Evolutionary conservation across 345 rosid genomes (phyloP), one percentile per base, ranked within the genome.

Genomic region (Ceriops decandra): DNA sequence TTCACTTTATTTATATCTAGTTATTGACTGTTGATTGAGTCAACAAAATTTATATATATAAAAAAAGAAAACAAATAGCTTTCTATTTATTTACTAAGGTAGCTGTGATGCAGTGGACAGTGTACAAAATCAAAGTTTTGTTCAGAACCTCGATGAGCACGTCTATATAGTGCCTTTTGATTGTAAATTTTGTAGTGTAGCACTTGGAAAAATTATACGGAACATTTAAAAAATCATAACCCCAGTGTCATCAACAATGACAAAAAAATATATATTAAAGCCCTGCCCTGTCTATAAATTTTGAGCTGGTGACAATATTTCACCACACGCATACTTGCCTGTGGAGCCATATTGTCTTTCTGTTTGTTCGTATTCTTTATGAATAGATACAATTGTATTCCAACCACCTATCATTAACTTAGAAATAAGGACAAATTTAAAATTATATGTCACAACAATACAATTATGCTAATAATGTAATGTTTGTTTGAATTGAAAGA

Each of bases 291-390:
- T 8, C 5, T 54, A 56, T 56, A 27, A 22, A 27, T 2, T 24
- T 21, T 27, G 31, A 56, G 30, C 28, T 56, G 22, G 19, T 22
- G 59, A 30, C 59, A 56, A 56, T 56, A 26, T 56, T 56, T 56
- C 59, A 56, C 31, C 30, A 24, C 17, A 56, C 10, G 28, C 30
- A 21, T 30, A 56, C 31, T 24, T n/a, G 15, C 20, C 15, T 22
- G 53, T 67, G 68, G 60, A 63, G 68, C 65, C 72, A 42, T 73
- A 72, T 68, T 74, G 65, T 67, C 57, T 59, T 31, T 63, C 72
- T 70, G 68, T 52, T 60, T 42, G 59, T 69, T 72, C 73, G 69
- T 78, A 77, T 70, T 67, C 62, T 54, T 63, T 49, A 76, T 78
- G 77, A 73, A 42, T 13, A 42, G 68, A 52, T 53, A 26, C 36